Percentiles rank a stretch among this genome's conserved stretches.
Evolutionary conservation across 345 rosid species (phyloP).

Genomic region (Salix suchowensis): DNA sequence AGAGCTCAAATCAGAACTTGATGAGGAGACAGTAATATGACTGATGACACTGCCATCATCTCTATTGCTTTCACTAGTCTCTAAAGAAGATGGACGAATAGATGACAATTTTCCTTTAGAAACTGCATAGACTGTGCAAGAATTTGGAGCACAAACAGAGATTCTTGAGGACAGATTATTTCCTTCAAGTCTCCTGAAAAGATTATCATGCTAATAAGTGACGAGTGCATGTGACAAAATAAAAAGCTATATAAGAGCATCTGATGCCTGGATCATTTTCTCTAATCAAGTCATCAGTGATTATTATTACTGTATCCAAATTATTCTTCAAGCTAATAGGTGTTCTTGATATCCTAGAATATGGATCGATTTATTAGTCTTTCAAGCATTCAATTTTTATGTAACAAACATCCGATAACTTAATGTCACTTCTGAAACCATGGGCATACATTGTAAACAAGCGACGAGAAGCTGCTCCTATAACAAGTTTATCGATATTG

Average conservation of each 20-base stretch:
- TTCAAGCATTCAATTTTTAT: not conserved
- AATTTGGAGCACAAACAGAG: slow-evolving; percentile 50
- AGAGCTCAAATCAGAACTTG: slow-evolving; percentile 32
- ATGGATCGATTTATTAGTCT: not conserved
- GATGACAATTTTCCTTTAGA: slow-evolving; percentile 72
- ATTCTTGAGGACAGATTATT: slow-evolving; percentile 56
- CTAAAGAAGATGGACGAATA: slow-evolving; percentile 67
- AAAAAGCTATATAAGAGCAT: not conserved
- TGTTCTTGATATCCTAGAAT: not conserved
- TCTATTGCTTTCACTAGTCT: slow-evolving; percentile 39
- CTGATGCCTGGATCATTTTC: not conserved
- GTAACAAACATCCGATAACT: not conserved
- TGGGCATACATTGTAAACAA: slow-evolving; percentile 57
- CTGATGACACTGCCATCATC: slow-evolving; percentile 47
- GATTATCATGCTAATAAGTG: not conserved
- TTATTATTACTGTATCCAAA: no score
- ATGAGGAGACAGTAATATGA: slow-evolving; percentile 38
- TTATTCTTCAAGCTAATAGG: not conserved
- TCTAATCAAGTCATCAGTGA: not conserved
- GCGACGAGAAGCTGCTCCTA: slow-evolving; percentile 64
- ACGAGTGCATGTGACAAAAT: not conserved
- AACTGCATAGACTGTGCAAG: slow-evolving; percentile 72
- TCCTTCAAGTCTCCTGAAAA: slow-evolving; percentile 52
- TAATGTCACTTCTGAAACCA: not conserved
- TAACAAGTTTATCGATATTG: slow-evolving; percentile 56